phyloP scores from a whole-genome alignment of 257 asterid species.

The Jacaranda mimosifolia region DNA sequence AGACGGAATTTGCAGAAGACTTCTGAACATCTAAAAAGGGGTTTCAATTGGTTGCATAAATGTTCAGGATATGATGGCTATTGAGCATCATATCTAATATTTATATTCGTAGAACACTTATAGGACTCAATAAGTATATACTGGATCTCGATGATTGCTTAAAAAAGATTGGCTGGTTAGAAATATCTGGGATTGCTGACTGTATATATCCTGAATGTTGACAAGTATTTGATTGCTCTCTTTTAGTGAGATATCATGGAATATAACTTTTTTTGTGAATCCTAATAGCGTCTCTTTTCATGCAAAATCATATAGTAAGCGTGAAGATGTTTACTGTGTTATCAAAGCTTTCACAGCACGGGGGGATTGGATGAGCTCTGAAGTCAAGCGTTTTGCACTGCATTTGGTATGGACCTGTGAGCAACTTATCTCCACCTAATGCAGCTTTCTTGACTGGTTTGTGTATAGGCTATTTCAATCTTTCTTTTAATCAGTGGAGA shows the following conservation, averaged over 20 bases:
- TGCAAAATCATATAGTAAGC: conserved; percentile 64
- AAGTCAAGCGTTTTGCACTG: conserved; percentile 70
- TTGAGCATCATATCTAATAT: not conserved
- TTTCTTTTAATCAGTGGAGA: conserved; percentile 13
- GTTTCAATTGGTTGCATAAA: no score
- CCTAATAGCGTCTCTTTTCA: conserved; percentile 29
- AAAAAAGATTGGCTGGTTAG: conserved; percentile 9
- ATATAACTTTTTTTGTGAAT: conserved; percentile 7
- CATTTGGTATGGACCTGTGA: conserved; percentile 69
- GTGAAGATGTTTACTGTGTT: conserved; percentile 92
- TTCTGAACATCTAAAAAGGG: no score
- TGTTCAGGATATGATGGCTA: no score
- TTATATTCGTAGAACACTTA: not conserved
- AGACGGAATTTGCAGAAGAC: no score
- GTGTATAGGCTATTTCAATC: conserved; percentile 14
- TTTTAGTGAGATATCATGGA: conserved; percentile 1
- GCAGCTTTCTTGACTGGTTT: conserved; percentile 26
- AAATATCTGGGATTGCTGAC: conserved; percentile 8
- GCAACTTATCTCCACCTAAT: conserved; percentile 16
- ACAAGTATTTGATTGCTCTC: conserved; percentile 21
- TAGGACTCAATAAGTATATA: not conserved
- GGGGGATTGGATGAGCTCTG: conserved; percentile 71
- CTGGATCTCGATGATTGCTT: conserved; percentile 18
- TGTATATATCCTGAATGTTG: conserved; percentile 6
- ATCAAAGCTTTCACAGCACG: conserved; percentile 72